phyloP scores from a whole-genome alignment of 2,329 filamentous ascomycete species.

The Ophiostoma novo-ulmi region DNA sequence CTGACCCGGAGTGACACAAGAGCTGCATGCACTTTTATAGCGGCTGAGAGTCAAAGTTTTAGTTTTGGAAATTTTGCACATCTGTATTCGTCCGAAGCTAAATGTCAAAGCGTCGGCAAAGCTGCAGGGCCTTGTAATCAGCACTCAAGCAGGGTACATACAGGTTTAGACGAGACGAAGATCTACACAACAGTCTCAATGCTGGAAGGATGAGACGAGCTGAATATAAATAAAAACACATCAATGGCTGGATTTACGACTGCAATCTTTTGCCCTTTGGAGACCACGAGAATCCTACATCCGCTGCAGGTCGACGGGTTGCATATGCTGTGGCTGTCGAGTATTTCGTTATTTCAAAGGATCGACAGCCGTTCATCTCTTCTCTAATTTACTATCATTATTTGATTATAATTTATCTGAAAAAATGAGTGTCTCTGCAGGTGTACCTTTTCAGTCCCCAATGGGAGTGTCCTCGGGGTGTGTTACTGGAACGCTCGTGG shows the following conservation, averaged over 20 bases:
- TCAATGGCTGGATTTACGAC: background rate
- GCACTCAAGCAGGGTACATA: too few species aligned
- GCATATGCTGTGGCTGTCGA: background rate
- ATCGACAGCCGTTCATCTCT: background rate
- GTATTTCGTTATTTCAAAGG: background rate
- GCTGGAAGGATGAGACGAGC: background rate
- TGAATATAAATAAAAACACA: background rate
- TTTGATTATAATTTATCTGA: background rate
- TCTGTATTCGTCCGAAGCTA: background rate
- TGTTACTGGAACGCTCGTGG: slow-evolving; percentile 21
- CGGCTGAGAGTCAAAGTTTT: background rate
- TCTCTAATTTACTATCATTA: background rate
- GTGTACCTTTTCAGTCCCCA: background rate
- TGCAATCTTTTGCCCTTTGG: background rate
- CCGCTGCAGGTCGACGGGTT: background rate
- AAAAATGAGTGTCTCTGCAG: background rate
- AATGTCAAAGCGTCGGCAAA: background rate
- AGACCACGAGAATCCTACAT: background rate
- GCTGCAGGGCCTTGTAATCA: background rate
- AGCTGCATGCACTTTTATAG: background rate
- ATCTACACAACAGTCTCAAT: background rate
- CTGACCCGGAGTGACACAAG: background rate
- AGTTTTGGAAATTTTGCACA: too few species aligned
- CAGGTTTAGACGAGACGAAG: background rate
- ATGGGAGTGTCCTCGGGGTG: background rate